Percentiles rank a stretch among this genome's conserved stretches.
Evolutionary conservation across 768 basidiomycete genomes (phyloP).

Genomic region (Grammothele lineata): DNA sequence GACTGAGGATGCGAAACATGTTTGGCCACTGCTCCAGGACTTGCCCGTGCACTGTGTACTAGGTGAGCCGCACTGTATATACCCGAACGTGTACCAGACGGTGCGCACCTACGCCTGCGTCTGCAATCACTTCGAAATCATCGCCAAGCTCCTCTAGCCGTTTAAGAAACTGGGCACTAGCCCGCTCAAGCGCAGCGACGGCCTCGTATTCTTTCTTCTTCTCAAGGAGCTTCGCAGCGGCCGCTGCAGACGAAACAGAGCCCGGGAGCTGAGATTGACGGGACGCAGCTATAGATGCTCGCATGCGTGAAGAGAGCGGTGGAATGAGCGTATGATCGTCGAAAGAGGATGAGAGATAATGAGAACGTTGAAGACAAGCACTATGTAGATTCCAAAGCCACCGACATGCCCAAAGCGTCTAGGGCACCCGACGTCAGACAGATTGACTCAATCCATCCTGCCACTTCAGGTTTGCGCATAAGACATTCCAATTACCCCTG

Average conservation of each 20-base stretch:
- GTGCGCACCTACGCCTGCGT: slow-evolving; percentile 61
- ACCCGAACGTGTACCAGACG: not conserved
- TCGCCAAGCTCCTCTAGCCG: slow-evolving; percentile 65
- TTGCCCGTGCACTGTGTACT: slow-evolving; percentile 61
- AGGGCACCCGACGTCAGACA: too few species aligned
- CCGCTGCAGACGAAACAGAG: slow-evolving; percentile 42
- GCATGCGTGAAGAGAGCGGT: slow-evolving; percentile 35
- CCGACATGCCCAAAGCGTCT: too few species aligned
- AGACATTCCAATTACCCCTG: too few species aligned
- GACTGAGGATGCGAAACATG: slow-evolving; percentile 73
- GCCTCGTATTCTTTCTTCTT: slow-evolving; percentile 83
- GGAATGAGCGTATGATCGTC: too few species aligned
- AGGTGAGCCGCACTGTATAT: not conserved
- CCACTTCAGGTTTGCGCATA: too few species aligned
- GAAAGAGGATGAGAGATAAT: too few species aligned
- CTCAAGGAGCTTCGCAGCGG: slow-evolving; percentile 55
- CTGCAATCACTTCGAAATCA: slow-evolving; percentile 74
- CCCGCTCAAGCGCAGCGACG: slow-evolving; percentile 64
- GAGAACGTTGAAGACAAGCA: too few species aligned
- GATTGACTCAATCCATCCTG: too few species aligned
- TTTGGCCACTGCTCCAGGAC: slow-evolving; percentile 78
- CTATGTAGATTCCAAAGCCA: too few species aligned
- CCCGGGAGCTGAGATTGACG: slow-evolving; percentile 45
- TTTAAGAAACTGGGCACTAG: slow-evolving; percentile 58
- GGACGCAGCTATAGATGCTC: slow-evolving; percentile 50